Base-by-base conservation (phyloP, 2,329 filamentous ascomycete species). In the Plenodomus lindquistii region DNA sequence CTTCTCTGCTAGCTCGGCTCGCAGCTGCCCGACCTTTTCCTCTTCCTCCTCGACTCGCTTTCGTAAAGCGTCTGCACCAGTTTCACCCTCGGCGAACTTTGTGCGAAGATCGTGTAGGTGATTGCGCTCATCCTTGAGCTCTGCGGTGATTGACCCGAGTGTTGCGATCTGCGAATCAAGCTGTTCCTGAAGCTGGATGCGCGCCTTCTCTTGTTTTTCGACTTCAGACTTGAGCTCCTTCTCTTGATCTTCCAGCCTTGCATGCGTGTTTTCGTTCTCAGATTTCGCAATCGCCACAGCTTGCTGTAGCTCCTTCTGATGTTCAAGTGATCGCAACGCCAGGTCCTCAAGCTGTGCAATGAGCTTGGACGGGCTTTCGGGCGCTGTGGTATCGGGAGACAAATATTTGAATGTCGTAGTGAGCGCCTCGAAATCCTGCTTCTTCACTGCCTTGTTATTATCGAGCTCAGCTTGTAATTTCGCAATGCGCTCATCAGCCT, bases 1-100 rank as follows among this genome's bases (percentile, higher is more conserved):
- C n/a, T 85, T 82, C 44, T 87, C 84, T 2, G 87, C 85, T 17
- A 96, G 78, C 62, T 90, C 84, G 59, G 89, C 83, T 2, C 84
- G 82, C 21, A 96, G 74, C 11, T 78, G 79, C 18, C 81, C 81
- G 3, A 89, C 82, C 69, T 85, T 89, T 48, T 77, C 79, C 70
- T 96, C 90, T 62, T 91, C 87, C 48, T 90, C 88, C 36, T 86
- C 84, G 3, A 95, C 79, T 45, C 85, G 83, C 71, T 86, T 87
- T 46, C 88, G 85, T 45, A 96, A 75, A 21, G 84, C 85, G 70
- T 92, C 89, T 0, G 90, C 91, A 4, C 91, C 91, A 2, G 86
- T 91, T 70, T 94, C 90, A 15, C 90, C 91, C 55, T 92, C 88
- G 1, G 88, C 84, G 65, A 96, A 86, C 68, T 87, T 88, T 15